Base-by-base conservation (phyloP, 345 rosid genomes). In the Ceriops tagal region DNA sequence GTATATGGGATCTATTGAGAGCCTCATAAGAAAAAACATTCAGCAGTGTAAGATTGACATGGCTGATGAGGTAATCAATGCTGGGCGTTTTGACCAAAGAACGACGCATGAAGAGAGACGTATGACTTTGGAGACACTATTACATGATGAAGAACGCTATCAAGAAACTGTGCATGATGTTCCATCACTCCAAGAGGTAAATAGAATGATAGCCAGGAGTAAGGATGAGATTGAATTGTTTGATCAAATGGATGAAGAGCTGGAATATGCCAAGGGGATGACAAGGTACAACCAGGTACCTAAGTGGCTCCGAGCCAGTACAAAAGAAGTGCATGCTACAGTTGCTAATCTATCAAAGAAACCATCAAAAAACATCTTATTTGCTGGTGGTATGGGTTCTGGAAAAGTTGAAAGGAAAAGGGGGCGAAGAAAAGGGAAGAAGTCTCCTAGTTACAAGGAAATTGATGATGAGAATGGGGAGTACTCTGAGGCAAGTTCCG, bases 41-140 rank as follows among this genome's bases (percentile, higher is more conserved):
- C 99, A 96, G 58, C 99, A 96, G 80, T 96, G 92, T 75, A 96
- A 96, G 84, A 96, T 96, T 77, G 99, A 96, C 81, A 96, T 96
- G 99, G 99, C 99, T 77, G 99, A 96, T 82, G 99, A 96, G 84
- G 99, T 96, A 63, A 96, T 92, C 69, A 96, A 96, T 85, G 99
- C 98, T 82, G 99, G 99, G 64, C 93, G 99, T 62, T 96, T 96
- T 83, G 99, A 96, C 81, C 99, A 96, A 82, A 92, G 98, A 79
- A 96, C 99, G 58, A 96, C 98, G 22, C 99, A 96, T 67, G 99
- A 96, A 86, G 99, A 96, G 81, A 86, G 99, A 47, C 96, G 98
- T 18, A 80, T 89, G 89, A 96, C 98, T 70, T 86, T 96, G 71
- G 99, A 96, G 84, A 89, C 99, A 70, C 81, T 96, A 76, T 81